Evolutionary conservation across 148 eudicot species (phyloP).

Genomic region (Tetragonia tetragonoides): DNA sequence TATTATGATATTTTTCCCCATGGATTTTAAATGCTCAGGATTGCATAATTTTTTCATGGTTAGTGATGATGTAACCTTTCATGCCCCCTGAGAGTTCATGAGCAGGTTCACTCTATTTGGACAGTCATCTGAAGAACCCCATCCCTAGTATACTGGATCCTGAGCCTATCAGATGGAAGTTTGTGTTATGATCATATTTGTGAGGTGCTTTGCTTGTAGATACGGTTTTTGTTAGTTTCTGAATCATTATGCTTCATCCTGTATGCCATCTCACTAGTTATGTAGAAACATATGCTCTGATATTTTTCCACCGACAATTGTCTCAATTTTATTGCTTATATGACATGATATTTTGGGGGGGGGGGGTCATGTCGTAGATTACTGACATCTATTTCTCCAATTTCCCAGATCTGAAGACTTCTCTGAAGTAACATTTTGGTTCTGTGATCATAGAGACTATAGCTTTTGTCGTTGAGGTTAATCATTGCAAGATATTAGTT

Average conservation of each 20-base stretch:
- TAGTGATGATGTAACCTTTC: no score
- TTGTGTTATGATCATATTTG: neutral
- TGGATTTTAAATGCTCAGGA: neutral
- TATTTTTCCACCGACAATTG: neutral
- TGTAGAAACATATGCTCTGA: neutral
- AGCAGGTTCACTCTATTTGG: neutral
- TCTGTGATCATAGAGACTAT: neutral
- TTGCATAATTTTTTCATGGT: neutral
- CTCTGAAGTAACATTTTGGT: neutral
- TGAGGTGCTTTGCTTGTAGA: neutral
- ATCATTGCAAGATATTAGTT: neutral
- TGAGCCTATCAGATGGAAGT: neutral
- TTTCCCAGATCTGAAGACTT: slow-evolving; percentile 19
- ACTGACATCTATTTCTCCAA: slow-evolving; percentile 4
- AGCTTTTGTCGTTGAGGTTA: neutral
- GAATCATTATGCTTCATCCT: neutral
- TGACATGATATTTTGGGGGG: neutral
- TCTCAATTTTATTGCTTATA: neutral
- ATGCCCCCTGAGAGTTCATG: neutral
- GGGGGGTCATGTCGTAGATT: neutral
- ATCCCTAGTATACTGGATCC: neutral
- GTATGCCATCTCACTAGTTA: neutral
- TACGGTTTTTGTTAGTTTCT: neutral
- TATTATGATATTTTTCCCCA: no score
- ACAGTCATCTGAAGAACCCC: neutral